Evolutionary conservation across 2,329 filamentous ascomycete genomes (phyloP).

Genomic region (Graphiopsis chlorocephala): DNA sequence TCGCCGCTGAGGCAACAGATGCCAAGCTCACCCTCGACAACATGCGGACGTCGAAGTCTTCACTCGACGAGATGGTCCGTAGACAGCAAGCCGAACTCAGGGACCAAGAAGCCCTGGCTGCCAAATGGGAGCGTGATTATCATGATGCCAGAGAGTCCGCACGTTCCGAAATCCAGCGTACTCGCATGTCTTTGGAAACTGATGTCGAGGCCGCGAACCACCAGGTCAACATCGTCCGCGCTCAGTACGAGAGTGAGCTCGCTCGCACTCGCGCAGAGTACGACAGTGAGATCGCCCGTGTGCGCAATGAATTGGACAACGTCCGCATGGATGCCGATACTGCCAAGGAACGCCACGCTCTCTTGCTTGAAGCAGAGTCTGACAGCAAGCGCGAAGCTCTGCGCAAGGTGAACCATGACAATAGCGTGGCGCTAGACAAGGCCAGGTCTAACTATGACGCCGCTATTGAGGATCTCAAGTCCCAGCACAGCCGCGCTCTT

Average conservation of each 20-base stretch:
- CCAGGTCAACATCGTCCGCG: constrained; percentile 78
- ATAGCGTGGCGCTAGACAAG: constrained; percentile 53
- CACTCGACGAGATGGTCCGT: constrained; percentile 50
- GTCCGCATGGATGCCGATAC: constrained; percentile 77
- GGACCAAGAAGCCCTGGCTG: constrained; percentile 66
- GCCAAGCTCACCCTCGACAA: constrained; percentile 69
- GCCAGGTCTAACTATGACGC: constrained; percentile 55
- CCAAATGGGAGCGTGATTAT: constrained; percentile 75
- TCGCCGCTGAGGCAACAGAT: constrained; percentile 65
- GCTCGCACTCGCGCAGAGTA: constrained; percentile 69
- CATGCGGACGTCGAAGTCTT: constrained; percentile 25
- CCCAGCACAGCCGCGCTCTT: constrained; percentile 55
- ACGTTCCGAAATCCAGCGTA: constrained; percentile 75
- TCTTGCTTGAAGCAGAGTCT: constrained; percentile 78
- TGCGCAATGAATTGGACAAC: constrained; percentile 64
- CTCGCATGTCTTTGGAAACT: constrained; percentile 71
- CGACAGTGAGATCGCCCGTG: constrained; percentile 60
- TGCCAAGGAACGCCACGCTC: constrained; percentile 74
- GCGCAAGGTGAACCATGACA: constrained; percentile 45
- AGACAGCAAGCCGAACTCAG: constrained; percentile 61
- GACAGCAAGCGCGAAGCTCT: constrained; percentile 63
- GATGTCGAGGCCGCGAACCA: constrained; percentile 82
- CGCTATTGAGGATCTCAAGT: constrained; percentile 46
- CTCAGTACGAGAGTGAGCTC: constrained; percentile 78
- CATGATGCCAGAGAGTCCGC: constrained; percentile 78